Conservation (phyloP, 495 filamentous ascomycete genomes). For the Polyplosphaeria fusca region DNA sequence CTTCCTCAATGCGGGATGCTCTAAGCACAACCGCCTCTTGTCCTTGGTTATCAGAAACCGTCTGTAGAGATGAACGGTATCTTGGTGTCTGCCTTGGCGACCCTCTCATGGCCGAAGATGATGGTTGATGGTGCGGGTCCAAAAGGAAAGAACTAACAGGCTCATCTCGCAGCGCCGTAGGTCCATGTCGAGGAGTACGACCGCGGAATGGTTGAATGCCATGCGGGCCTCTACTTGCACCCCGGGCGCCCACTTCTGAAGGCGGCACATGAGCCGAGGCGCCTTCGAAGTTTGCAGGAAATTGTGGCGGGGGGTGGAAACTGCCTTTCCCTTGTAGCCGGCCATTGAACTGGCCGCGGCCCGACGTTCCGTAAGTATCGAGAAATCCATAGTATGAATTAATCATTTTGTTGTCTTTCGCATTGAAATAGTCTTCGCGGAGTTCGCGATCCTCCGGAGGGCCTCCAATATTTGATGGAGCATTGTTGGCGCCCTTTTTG, state of each 20-base stretch:
- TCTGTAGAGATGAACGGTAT: constrained; percentile 47
- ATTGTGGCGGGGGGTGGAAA: constrained; percentile 76
- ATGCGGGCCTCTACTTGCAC: constrained; percentile 38
- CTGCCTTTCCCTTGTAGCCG: constrained; percentile 12
- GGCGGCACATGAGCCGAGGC: constrained; percentile 8
- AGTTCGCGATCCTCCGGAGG: constrained; percentile 55
- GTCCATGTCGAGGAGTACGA: constrained; percentile 40
- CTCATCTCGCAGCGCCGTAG: constrained; percentile 44
- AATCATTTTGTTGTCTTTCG: constrained; percentile 96
- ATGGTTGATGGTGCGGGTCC: constrained; percentile 84
- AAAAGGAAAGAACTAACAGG: constrained; percentile 71
- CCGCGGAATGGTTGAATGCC: constrained; percentile 38
- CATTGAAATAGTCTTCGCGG: constrained; percentile 87
- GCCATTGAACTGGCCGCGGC: constrained; percentile 11
- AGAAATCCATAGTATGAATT: constrained; percentile 91
- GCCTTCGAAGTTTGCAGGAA: constrained; percentile 48
- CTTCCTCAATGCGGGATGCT: constrained; percentile 43
- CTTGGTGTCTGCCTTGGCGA: constrained; percentile 45
- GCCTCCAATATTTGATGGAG: constrained; percentile 37
- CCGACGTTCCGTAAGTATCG: constrained; percentile 63
- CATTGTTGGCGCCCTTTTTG: constrained; percentile 67
- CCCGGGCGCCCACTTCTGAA: constrained; percentile 12
- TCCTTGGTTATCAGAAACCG: constrained; percentile 36
- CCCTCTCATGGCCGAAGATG: constrained; percentile 46
- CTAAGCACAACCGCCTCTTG: constrained; percentile 45